phyloP scores from a whole-genome alignment of 2,329 filamentous ascomycete genomes.

The Colletotrichum musicola region DNA sequence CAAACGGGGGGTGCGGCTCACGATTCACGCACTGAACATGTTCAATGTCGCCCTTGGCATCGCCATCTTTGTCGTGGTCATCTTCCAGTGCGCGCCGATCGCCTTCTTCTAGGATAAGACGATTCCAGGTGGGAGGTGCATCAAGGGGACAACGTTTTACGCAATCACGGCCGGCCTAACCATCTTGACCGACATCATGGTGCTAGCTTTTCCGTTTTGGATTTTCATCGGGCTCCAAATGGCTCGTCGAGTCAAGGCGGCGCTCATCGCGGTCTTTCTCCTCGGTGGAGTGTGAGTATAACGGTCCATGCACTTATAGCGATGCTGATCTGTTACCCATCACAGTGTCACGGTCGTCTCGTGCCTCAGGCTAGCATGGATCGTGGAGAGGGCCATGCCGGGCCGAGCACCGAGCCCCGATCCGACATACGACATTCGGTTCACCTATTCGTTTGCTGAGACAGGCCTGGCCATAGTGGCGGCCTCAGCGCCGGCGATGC shows the following conservation, averaged over 20 bases:
- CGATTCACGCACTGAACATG: constrained; percentile 47
- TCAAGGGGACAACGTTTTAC: constrained; percentile 13
- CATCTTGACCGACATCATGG: constrained; percentile 32
- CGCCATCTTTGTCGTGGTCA: constrained; percentile 51
- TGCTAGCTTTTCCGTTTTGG: constrained; percentile 51
- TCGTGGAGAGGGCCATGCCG: constrained; percentile 1
- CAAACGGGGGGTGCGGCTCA: constrained; percentile 43
- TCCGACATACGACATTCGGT: constrained; percentile 47
- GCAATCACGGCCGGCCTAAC: constrained; percentile 17
- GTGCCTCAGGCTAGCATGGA: not conserved
- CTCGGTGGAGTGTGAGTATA: constrained; percentile 53
- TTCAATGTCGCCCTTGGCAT: constrained; percentile 51
- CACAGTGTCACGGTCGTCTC: not conserved
- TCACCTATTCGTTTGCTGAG: constrained; percentile 43
- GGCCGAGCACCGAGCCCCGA: constrained; percentile 38
- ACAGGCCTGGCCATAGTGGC: constrained; percentile 50
- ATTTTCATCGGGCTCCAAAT: constrained; percentile 57
- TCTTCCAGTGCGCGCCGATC: constrained; percentile 56
- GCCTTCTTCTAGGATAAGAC: constrained; percentile 48
- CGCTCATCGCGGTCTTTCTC: constrained; percentile 54
- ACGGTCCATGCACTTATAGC: not conserved
- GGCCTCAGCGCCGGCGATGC: constrained; percentile 51
- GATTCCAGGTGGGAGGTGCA: constrained; percentile 4
- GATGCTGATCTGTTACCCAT: not conserved
- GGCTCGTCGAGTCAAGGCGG: constrained; percentile 51